Evolutionary conservation across 441 rosid genomes (phyloP), one percentile per base, ranked within the genome.

Genomic region (Arabidopsis hybrid): DNA sequence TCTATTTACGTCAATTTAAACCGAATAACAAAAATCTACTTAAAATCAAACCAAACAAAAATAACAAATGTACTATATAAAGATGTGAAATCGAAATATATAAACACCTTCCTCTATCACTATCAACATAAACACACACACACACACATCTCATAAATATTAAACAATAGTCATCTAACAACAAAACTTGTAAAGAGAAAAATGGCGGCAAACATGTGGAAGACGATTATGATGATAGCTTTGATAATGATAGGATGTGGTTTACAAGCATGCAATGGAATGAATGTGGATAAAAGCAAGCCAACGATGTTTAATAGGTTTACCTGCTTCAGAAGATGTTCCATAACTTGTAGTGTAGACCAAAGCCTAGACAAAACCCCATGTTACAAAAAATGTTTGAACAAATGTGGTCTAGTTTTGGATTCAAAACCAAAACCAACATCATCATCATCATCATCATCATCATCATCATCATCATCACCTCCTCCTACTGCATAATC

Each of bases 191-290:
- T 8, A 36, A 36, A 46, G 14, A 45, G 29, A 74, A 58, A 58
- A 74, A 74, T 74, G 73, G 60, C 55, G 17, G 52, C 21, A 49
- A 66, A 66, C 36, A 40, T 49, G 53, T 38, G 16, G 9, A 40
- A 58, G 39, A 40, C 38, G 61, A 39, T 65, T 59, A 40, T 65
- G 35, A 36, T 67, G 50, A 8, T 74, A 3, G 72, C 60, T 26
- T 39, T 66, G 67, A 35, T 66, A 10, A 39, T 74, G 40, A 64
- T 73, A 49, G 77, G 35, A 73, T 46, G 65, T 64, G 64, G 31
- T 6, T 72, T 72, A 21, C 47, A 72, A 45, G 72, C 72, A 57
- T 57, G 71, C 77, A 49, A 58, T 26, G 72, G 52, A 12, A 7
- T 8, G 29, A 17, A 49, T 49, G 53, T 49, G 29, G 53, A 7